phyloP scores from a whole-genome alignment of 148 eudicot genomes.

The Vaccinium vitisidaea region DNA sequence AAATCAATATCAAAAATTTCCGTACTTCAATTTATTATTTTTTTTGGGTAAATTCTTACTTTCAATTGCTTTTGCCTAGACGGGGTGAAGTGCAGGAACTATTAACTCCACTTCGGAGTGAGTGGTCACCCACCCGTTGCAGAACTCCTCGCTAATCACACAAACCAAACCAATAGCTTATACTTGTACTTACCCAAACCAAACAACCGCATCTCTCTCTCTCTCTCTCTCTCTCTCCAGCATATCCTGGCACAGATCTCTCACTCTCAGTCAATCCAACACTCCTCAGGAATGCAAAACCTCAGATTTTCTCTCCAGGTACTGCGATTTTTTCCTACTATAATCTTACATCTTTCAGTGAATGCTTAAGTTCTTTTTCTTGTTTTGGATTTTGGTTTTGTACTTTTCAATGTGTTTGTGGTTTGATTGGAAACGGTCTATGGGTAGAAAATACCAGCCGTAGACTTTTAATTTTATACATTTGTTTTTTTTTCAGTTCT shows the following conservation, averaged over 20 bases:
- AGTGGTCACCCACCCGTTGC: neutral
- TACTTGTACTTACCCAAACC: neutral
- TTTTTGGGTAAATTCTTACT: too few species aligned
- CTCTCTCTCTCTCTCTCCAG: neutral
- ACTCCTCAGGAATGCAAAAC: constrained; percentile 9
- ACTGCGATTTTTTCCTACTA: neutral
- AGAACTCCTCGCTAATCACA: neutral
- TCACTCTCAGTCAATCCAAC: neutral
- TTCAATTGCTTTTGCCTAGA: too few species aligned
- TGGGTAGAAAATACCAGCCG: neutral
- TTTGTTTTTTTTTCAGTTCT: constrained; percentile 11
- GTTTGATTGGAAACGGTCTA: neutral
- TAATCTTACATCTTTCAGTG: neutral
- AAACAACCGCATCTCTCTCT: neutral
- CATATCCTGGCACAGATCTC: neutral
- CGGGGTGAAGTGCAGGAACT: neutral
- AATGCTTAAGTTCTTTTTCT: neutral
- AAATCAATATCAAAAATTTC: too few species aligned
- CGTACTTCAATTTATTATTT: too few species aligned
- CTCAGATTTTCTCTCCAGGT: constrained; percentile 11
- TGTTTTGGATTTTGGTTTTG: neutral
- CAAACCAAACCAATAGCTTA: neutral
- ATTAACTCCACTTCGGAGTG: neutral
- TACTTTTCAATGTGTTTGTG: neutral
- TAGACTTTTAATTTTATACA: neutral